Percentiles rank a stretch among this genome's conserved stretches.
Conservation (phyloP, 352 stramenopile genomes). For the Phytophthora fragariae region DNA sequence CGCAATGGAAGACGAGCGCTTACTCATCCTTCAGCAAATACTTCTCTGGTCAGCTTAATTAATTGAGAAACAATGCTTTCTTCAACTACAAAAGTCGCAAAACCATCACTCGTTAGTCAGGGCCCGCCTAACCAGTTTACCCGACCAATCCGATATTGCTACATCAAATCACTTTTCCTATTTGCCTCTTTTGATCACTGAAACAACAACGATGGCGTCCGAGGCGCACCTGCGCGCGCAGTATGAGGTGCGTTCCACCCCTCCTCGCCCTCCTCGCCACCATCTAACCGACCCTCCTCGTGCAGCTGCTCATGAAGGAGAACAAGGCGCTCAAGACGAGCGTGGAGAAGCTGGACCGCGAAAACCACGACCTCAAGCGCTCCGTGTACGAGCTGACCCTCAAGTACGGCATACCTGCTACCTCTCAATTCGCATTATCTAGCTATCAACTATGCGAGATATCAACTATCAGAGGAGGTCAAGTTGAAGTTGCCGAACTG, state of each 20-base stretch:
- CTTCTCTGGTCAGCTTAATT: too few species aligned
- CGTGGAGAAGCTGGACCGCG: constrained; percentile 85
- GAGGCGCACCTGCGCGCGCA: constrained; percentile 83
- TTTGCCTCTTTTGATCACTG: constrained; percentile 1
- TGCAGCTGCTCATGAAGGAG: constrained; percentile 80
- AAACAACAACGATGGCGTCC: constrained; percentile 65
- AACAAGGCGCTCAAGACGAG: constrained; percentile 85
- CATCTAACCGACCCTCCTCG: not conserved
- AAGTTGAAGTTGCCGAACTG: constrained; percentile 29
- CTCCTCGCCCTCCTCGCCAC: too few species aligned
- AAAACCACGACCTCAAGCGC: constrained; percentile 92
- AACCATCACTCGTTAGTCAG: too few species aligned
- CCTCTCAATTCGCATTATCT: constrained; percentile 12
- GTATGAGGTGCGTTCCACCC: constrained; percentile 66
- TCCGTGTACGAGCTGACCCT: constrained; percentile 92
- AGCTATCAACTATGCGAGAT: constrained; percentile 6
- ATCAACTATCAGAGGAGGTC: not conserved
- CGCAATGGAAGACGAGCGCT: too few species aligned
- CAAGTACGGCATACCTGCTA: constrained; percentile 53
- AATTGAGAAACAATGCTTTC: too few species aligned
- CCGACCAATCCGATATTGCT: constrained; percentile 9
- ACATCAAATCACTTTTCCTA: not conserved
- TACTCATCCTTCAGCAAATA: too few species aligned
- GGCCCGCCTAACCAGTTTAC: too few species aligned
- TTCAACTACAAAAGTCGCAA: too few species aligned